These are phyloP conservation scores for Terana coerulea DNA, from an alignment of 768 basidiomycete genomes.

Conservation along the genomic window DNA sequence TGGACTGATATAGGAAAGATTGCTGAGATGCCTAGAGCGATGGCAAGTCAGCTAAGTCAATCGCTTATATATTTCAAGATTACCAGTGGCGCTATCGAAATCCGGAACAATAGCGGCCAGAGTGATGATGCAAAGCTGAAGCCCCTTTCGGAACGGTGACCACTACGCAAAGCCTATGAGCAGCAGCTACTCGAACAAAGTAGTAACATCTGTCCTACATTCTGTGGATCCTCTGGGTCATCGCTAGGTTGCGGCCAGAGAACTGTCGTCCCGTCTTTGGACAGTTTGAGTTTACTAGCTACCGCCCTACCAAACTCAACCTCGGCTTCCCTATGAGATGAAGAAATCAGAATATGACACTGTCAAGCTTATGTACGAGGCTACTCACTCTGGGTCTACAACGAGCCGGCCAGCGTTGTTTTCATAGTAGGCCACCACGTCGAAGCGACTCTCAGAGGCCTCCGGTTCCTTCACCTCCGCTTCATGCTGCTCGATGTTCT, in stretches of 20 bases:
- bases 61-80: too few relatives aligned
- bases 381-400: conserved; percentile 55
- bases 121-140: conserved; percentile 53
- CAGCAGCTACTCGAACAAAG: not conserved
- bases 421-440: conserved; percentile 45
- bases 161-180: conserved; percentile 32
- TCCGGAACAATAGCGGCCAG: conserved; percentile 60
- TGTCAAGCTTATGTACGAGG: not conserved
- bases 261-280: conserved; percentile 52
- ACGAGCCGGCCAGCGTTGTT: conserved; percentile 53
- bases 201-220: conserved; percentile 30
- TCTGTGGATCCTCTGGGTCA: conserved; percentile 60
- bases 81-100: conserved; percentile 59
- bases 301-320: conserved; percentile 55
- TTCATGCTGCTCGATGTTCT: not conserved
- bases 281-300: conserved; percentile 52
- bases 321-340: conserved; percentile 49
- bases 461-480: not conserved
- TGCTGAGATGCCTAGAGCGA: conserved; percentile 46
- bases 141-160: conserved; percentile 45
- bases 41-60: not conserved
- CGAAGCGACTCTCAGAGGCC: conserved; percentile 16
- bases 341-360: not conserved
- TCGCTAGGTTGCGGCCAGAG: conserved; percentile 70
- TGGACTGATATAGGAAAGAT: conserved; percentile 57